These are phyloP conservation scores for Cytospora schulzeri DNA, from an alignment of 2,329 filamentous ascomycete genomes.

Conservation along the genomic window DNA sequence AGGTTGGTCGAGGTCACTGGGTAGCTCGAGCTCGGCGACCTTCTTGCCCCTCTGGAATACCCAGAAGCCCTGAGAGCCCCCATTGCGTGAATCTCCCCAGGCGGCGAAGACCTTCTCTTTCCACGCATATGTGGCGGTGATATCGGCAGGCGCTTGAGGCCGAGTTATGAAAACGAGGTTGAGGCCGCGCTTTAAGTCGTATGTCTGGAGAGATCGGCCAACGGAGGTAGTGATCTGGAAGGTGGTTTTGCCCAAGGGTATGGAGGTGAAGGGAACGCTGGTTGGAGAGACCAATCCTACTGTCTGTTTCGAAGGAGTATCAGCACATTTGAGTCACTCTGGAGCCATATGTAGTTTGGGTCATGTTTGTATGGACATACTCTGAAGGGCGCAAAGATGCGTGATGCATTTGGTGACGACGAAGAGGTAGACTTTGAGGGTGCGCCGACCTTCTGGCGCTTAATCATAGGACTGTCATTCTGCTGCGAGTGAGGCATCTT, in stretches of 20 bases:
- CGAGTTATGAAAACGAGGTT: constrained; percentile 92
- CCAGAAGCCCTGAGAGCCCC: constrained; percentile 73
- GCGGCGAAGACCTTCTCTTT: constrained; percentile 87
- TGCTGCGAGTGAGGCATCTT: constrained; percentile 60
- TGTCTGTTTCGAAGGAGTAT: constrained; percentile 60
- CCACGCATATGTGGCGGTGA: constrained; percentile 87
- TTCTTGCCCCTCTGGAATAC: constrained; percentile 90
- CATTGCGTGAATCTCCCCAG: constrained; percentile 67
- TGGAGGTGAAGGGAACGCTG: constrained; percentile 82
- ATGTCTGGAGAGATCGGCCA: constrained; percentile 88
- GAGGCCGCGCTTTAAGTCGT: constrained; percentile 86
- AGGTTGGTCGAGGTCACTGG: constrained; percentile 66
- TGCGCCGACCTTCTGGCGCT: constrained; percentile 71
- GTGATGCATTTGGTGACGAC: constrained; percentile 58
- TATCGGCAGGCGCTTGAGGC: constrained; percentile 81
- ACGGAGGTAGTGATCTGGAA: constrained; percentile 98
- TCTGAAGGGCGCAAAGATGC: constrained; percentile 91
- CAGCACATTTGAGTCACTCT: constrained; percentile 6
- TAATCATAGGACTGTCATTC: constrained; percentile 64
- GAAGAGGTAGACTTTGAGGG: constrained; percentile 41
- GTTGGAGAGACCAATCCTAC: constrained; percentile 93
- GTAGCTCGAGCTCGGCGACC: constrained; percentile 72
- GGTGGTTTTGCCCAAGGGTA: constrained; percentile 88
- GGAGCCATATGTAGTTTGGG: constrained; percentile 13
- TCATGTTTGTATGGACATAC: constrained; percentile 53